These are phyloP conservation scores for Komagataella pastoris DNA, from an alignment of 805 yeast species.

Conservation along the genomic window DNA sequence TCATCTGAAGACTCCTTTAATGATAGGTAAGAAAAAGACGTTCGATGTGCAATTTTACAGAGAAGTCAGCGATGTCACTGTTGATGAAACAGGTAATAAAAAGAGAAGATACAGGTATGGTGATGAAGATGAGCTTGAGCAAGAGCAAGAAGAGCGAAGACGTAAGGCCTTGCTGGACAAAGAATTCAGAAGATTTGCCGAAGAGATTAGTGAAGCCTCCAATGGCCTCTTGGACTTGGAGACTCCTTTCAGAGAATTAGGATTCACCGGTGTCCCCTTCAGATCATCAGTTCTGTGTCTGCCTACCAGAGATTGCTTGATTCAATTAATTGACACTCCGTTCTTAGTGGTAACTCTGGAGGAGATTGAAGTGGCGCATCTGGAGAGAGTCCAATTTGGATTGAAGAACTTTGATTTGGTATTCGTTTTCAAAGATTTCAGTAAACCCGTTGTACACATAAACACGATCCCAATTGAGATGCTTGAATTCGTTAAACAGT, in stretches of 20 bases:
- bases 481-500: constrained; percentile 83
- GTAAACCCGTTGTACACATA: constrained; percentile 77
- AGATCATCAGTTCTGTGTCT: constrained; percentile 88
- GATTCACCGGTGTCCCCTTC: constrained; percentile 95
- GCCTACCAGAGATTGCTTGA: constrained; percentile 95
- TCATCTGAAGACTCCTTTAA: constrained; percentile 82
- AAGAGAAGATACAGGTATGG: constrained; percentile 82
- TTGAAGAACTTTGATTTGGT: constrained; percentile 92
- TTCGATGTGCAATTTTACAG: constrained; percentile 92
- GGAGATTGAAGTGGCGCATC: constrained; percentile 88
- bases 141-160: constrained; percentile 95
- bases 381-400: constrained; percentile 96
- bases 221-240: constrained; percentile 79
- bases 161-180: constrained; percentile 83
- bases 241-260: constrained; percentile 89
- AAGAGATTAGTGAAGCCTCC: constrained; percentile 80
- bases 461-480: constrained; percentile 91
- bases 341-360: constrained; percentile 82
- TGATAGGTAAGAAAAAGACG: constrained; percentile 93
- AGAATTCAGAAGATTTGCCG: constrained; percentile 83
- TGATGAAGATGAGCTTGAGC: constrained; percentile 96
- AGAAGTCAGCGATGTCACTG: constrained; percentile 91
- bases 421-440: constrained; percentile 89
- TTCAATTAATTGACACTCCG: constrained; percentile 91
- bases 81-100: constrained; percentile 94